Evolutionary conservation across 2,329 filamentous ascomycete genomes (phyloP).

Genomic region (Colletotrichum horii): DNA sequence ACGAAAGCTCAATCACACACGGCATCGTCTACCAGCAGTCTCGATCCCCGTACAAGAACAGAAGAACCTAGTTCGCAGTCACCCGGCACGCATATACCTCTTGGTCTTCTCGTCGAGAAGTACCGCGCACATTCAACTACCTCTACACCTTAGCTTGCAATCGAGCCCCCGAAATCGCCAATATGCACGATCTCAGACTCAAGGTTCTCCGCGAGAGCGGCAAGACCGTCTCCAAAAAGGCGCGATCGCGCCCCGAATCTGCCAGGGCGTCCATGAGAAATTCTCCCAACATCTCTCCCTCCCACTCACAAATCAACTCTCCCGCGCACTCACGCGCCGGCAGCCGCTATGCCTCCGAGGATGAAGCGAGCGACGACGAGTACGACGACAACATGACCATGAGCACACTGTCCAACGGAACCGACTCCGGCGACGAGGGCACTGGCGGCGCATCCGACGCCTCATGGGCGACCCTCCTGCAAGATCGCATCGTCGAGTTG

Average conservation of each 20-base stretch:
- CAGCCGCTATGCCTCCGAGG: conserved; percentile 69
- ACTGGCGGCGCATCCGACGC: conserved; percentile 59
- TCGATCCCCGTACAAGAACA: background rate
- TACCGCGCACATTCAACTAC: background rate
- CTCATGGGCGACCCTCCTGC: conserved; percentile 67
- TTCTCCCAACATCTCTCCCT: conserved; percentile 64
- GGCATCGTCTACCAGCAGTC: background rate
- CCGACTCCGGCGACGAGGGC: conserved; percentile 57
- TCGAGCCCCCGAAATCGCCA: background rate
- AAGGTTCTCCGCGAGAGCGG: conserved; percentile 72
- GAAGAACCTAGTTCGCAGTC: background rate
- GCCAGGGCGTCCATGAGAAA: conserved; percentile 62
- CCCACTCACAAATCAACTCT: conserved; percentile 61
- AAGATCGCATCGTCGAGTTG: conserved; percentile 73
- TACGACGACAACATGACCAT: conserved; percentile 52
- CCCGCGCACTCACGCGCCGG: conserved; percentile 63
- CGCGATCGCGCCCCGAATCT: conserved; percentile 60
- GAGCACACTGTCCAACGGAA: conserved; percentile 46
- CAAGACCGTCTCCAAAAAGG: conserved; percentile 76
- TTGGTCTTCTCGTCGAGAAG: background rate
- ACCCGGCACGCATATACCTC: background rate
- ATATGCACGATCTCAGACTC: conserved; percentile 69
- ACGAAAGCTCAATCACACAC: background rate
- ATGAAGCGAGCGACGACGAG: conserved; percentile 64
- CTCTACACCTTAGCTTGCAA: background rate